Conservation (phyloP, 768 basidiomycete genomes). For the Coprinellus aureogranulatus region DNA sequence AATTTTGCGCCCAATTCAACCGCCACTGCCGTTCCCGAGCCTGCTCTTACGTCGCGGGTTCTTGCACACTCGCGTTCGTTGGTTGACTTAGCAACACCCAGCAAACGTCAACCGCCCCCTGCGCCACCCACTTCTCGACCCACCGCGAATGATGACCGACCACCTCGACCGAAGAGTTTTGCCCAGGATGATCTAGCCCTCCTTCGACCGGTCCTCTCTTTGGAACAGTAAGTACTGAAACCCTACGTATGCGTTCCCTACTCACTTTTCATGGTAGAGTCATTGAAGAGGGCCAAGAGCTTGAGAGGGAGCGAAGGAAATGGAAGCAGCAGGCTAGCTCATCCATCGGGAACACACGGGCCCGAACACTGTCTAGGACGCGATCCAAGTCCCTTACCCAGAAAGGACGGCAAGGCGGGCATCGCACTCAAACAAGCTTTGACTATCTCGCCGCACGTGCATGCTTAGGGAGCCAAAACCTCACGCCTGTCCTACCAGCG, state of each 20-base stretch:
- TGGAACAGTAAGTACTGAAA: slow-evolving; percentile 41
- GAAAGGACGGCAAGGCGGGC: slow-evolving; percentile 26
- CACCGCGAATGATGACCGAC: slow-evolving; percentile 12
- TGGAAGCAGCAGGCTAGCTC: slow-evolving; percentile 65
- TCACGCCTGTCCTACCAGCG: slow-evolving; percentile 39
- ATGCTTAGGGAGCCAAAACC: slow-evolving; percentile 61
- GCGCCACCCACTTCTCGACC: slow-evolving; percentile 11
- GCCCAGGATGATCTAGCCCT: slow-evolving; percentile 58
- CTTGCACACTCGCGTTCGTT: slow-evolving; percentile 49
- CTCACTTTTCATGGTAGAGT: slow-evolving; percentile 45
- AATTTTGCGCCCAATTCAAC: slow-evolving; percentile 4
- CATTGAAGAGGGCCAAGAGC: slow-evolving; percentile 57
- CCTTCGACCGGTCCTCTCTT: slow-evolving; percentile 58
- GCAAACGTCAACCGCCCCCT: not conserved
- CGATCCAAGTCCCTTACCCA: slow-evolving; percentile 57
- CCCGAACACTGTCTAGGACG: slow-evolving; percentile 60
- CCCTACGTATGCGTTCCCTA: slow-evolving; percentile 4
- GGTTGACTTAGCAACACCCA: slow-evolving; percentile 32
- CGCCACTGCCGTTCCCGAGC: slow-evolving; percentile 7
- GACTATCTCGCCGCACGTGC: slow-evolving; percentile 68
- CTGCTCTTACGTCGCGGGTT: slow-evolving; percentile 43
- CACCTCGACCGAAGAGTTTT: slow-evolving; percentile 55
- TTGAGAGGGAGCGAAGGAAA: slow-evolving; percentile 60
- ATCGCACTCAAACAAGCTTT: slow-evolving; percentile 36
- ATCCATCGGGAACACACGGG: slow-evolving; percentile 64